Conservation (phyloP, 371 early-diverging fungal species). For the Mucor velutinosus region DNA sequence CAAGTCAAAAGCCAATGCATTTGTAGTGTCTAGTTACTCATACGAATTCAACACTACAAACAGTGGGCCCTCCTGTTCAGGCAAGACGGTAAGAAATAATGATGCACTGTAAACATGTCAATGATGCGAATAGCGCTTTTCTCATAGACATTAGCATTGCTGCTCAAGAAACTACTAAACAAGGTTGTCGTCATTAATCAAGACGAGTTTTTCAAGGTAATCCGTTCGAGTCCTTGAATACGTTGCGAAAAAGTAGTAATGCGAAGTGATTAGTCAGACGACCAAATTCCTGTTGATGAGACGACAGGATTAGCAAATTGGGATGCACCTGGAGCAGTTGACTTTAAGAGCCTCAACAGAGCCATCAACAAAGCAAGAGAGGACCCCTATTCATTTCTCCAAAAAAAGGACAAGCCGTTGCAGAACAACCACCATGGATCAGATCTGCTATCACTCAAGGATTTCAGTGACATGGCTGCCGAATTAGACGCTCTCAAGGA, state of each 20-base stretch:
- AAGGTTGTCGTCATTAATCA: slow-evolving; percentile 69
- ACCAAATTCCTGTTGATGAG: slow-evolving; percentile 64
- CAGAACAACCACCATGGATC: slow-evolving; percentile 29
- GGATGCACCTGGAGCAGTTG: slow-evolving; percentile 79
- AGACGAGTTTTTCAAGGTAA: slow-evolving; percentile 75
- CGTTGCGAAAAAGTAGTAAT: not conserved
- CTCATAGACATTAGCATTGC: slow-evolving; percentile 56
- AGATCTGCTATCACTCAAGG: not conserved
- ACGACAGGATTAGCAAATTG: slow-evolving; percentile 68
- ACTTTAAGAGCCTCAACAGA: slow-evolving; percentile 38
- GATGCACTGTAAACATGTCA: not conserved
- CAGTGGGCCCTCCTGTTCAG: slow-evolving; percentile 64
- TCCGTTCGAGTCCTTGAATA: not conserved
- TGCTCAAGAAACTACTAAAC: slow-evolving; percentile 57
- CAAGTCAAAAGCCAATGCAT: not conserved
- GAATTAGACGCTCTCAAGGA: slow-evolving; percentile 6
- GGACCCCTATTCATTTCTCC: slow-evolving; percentile 18
- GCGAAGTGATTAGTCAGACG: slow-evolving; percentile 39
- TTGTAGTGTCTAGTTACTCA: not conserved
- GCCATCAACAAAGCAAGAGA: slow-evolving; percentile 30
- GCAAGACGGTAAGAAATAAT: slow-evolving; percentile 49
- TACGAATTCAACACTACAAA: not conserved
- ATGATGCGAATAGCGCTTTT: not conserved
- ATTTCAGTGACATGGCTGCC: not conserved
- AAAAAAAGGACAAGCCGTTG: slow-evolving; percentile 19